Percentiles rank a stretch among this genome's conserved stretches.
Evolutionary conservation across 2,329 filamentous ascomycete species (phyloP).

Genomic region (Monosporascus sp.): DNA sequence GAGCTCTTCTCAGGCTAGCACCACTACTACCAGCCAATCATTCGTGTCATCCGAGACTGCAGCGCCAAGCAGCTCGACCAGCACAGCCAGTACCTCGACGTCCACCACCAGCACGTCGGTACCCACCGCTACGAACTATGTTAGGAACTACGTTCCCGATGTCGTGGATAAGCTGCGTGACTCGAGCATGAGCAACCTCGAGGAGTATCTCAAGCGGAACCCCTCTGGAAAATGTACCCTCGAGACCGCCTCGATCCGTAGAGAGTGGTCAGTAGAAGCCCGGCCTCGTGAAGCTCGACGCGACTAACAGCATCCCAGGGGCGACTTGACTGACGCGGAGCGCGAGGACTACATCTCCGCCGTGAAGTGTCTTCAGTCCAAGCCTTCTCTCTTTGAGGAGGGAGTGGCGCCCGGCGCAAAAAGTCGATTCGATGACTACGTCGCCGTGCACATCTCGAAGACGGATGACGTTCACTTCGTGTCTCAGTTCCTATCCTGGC

Average conservation of each 20-base stretch:
- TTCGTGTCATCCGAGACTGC: no score
- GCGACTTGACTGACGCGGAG: slow-evolving; percentile 8
- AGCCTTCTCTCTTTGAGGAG: slow-evolving; percentile 11
- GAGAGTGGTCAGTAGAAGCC: slow-evolving; percentile 1
- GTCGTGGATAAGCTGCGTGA: slow-evolving; percentile 3
- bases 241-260: slow-evolving; percentile 3
- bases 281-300: not conserved
- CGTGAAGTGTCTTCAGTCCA: slow-evolving; percentile 15
- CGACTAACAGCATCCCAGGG: slow-evolving; percentile 4
- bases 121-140: not conserved
- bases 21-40: no score
- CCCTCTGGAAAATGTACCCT: slow-evolving; percentile 3
- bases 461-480: slow-evolving; percentile 13
- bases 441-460: slow-evolving; percentile 20
- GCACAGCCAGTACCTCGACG: no score
- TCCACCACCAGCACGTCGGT: not conserved
- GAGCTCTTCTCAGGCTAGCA: no score
- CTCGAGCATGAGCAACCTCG: slow-evolving; percentile 4
- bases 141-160: slow-evolving; percentile 1
- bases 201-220: not conserved
- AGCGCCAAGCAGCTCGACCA: no score
- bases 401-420: slow-evolving; percentile 14
- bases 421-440: slow-evolving; percentile 22
- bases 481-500: slow-evolving; percentile 16
- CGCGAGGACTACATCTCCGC: slow-evolving; percentile 15